Conservation (phyloP, 2,329 filamentous ascomycete genomes). For the Graphilbum fragrans region DNA sequence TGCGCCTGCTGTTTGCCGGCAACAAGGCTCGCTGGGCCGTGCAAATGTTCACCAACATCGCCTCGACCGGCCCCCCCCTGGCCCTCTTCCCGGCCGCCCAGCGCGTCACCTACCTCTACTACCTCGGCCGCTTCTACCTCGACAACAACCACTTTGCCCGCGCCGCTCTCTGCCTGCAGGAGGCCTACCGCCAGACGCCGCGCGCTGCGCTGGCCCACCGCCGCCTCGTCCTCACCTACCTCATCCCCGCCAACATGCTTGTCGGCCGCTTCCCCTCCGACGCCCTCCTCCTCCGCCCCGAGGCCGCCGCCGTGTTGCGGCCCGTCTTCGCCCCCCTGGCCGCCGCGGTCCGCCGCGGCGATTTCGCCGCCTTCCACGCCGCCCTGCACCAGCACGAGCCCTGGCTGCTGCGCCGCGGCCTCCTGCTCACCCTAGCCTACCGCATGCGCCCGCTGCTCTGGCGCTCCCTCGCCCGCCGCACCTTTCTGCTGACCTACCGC, state of each 20-base stretch:
- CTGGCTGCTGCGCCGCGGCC: constrained; percentile 66
- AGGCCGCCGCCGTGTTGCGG: constrained; percentile 49
- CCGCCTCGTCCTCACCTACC: constrained; percentile 67
- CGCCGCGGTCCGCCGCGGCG: constrained; percentile 57
- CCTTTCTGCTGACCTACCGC: constrained; percentile 69
- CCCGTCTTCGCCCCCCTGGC: constrained; percentile 64
- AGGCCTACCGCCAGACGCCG: constrained; percentile 63
- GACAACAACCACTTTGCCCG: constrained; percentile 72
- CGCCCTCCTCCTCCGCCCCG: constrained; percentile 54
- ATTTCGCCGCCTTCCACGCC: constrained; percentile 57
- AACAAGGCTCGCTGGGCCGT: constrained; percentile 72
- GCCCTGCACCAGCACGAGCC: constrained; percentile 51
- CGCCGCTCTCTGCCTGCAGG: constrained; percentile 62
- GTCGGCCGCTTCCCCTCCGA: constrained; percentile 70
- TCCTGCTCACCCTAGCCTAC: constrained; percentile 64
- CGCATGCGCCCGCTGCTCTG: constrained; percentile 73
- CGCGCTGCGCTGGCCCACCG: constrained; percentile 57
- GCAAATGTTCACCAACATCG: constrained; percentile 83
- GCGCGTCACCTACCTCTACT: constrained; percentile 87
- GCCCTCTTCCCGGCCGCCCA: constrained; percentile 74
- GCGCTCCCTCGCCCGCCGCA: constrained; percentile 67
- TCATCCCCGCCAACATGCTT: constrained; percentile 73
- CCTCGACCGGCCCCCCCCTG: constrained; percentile 69
- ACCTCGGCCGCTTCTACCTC: constrained; percentile 82
- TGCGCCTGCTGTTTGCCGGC: constrained; percentile 78